Evolutionary conservation across 2,329 filamentous ascomycete species (phyloP).

Genomic region (Cadophora gregata): DNA sequence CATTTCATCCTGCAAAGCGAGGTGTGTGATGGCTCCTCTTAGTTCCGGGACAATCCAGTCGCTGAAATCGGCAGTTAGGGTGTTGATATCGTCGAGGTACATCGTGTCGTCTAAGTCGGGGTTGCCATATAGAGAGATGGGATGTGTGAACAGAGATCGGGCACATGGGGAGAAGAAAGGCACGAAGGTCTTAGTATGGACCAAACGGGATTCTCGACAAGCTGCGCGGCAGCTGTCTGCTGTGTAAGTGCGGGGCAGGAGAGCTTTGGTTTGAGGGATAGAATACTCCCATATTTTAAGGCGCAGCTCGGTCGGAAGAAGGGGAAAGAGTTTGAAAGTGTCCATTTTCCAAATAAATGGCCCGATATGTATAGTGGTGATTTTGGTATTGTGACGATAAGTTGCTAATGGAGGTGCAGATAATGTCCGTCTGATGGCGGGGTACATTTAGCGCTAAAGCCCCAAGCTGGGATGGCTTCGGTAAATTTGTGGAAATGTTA

Average conservation of each 20-base stretch:
- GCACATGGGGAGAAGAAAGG: slow-evolving; percentile 11
- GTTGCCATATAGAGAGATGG: slow-evolving; percentile 8
- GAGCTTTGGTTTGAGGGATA: slow-evolving; percentile 5
- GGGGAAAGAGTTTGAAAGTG: slow-evolving; percentile 3
- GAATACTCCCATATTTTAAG: slow-evolving; percentile 14
- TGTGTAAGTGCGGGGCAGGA: slow-evolving; percentile 15
- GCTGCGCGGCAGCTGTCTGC: background rate
- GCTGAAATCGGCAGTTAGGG: slow-evolving; percentile 8
- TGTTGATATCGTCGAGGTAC: slow-evolving; percentile 22
- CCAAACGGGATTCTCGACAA: slow-evolving; percentile 14
- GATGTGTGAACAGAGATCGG: slow-evolving; percentile 3
- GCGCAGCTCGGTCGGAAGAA: slow-evolving; percentile 18
- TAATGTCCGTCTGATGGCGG: slow-evolving; percentile 12
- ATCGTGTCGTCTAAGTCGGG: slow-evolving; percentile 6
- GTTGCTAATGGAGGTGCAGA: slow-evolving; percentile 1
- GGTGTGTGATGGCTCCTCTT: background rate
- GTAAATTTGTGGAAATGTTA: background rate
- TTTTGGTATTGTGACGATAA: background rate
- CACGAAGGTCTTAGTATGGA: slow-evolving; percentile 16
- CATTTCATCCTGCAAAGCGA: slow-evolving; percentile 19
- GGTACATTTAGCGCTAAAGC: slow-evolving; percentile 8
- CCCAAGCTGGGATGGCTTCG: background rate
- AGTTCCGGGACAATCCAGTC: slow-evolving; percentile 6
- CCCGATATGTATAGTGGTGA: background rate
- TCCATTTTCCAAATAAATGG: background rate